These are phyloP conservation scores for Amanita rimosa DNA, from an alignment of 768 basidiomycete species.

Conservation along the genomic window DNA sequence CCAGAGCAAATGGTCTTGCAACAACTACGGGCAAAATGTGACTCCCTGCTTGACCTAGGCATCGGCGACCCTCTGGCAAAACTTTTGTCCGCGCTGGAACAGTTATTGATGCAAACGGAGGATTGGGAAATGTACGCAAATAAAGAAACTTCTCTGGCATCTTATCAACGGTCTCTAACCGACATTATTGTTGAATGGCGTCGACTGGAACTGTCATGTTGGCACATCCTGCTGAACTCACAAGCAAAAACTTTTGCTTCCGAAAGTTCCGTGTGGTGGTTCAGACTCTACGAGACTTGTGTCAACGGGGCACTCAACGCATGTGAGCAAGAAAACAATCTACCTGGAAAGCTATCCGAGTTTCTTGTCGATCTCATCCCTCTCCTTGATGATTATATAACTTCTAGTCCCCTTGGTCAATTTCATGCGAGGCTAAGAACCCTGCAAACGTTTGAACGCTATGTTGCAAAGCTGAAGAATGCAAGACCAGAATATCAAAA, in stretches of 20 bases:
- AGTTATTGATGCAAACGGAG: slow-evolving; percentile 73
- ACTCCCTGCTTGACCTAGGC: slow-evolving; percentile 47
- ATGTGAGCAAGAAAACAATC: slow-evolving; percentile 23
- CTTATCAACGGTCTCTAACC: slow-evolving; percentile 53
- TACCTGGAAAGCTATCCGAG: slow-evolving; percentile 22
- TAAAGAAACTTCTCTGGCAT: slow-evolving; percentile 70
- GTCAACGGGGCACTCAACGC: slow-evolving; percentile 52
- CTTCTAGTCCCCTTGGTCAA: slow-evolving; percentile 73
- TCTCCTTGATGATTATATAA: slow-evolving; percentile 73
- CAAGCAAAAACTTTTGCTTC: slow-evolving; percentile 48
- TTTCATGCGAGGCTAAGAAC: slow-evolving; percentile 58
- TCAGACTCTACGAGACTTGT: slow-evolving; percentile 74
- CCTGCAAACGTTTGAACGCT: slow-evolving; percentile 54
- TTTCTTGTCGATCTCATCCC: slow-evolving; percentile 63
- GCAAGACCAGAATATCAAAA: slow-evolving; percentile 18
- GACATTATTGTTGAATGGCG: slow-evolving; percentile 82
- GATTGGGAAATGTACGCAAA: slow-evolving; percentile 99
- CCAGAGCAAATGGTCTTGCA: slow-evolving; percentile 98
- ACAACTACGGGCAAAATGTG: slow-evolving; percentile 64
- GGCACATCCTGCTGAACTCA: slow-evolving; percentile 69
- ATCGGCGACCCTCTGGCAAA: slow-evolving; percentile 70
- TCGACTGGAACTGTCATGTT: slow-evolving; percentile 78
- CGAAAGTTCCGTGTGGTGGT: slow-evolving; percentile 65
- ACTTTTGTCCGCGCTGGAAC: slow-evolving; percentile 74
- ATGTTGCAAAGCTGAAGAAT: slow-evolving; percentile 26